Base-by-base conservation (phyloP, 805 yeast species). In the Diddensiella caesifluorescens region DNA sequence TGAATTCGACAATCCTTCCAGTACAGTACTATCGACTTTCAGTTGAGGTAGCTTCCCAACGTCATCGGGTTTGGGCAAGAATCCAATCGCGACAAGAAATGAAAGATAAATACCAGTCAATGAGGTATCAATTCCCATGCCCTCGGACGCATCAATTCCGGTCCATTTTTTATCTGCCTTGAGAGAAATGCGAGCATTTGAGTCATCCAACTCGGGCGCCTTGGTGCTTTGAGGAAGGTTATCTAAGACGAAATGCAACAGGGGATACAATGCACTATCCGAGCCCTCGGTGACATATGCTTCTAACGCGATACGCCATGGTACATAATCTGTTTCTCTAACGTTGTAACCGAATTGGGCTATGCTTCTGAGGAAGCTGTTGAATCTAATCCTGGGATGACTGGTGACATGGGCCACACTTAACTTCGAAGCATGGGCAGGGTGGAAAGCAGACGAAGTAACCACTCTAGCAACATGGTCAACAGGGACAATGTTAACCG, bases 371-470 rank as follows among this genome's bases (percentile, higher is more conserved):
- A 92, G 66, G 67, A 79, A 90, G 51, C 83, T 79, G 55, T 77
- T 80, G 68, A 89, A 83, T 31, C 75, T 68, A 46, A 87, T 79
- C 61, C 98, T 79, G 46, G 99, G 99, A 55, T 92, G 97, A 19
- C 90, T 94, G 4, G 97, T 92, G n/a, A 92, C 97, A 34, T 92
- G 98, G 1, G 87, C 88, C 31, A 94, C 98, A 1, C 80, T 67
- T 32, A 79, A 64, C 38, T 67, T 70, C 12, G 67, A 67, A 1
- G 54, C 54, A 18, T 63, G 53, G 19, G 92, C 84, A 21, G 95
- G 90, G 55, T 77, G 77, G 48, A 92, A 70, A 0, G 95, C 82
- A 21, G 92, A 67, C 1, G 97, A 86, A 39, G 80, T 85, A 20
- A 81, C 84, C 19, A 88, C 85, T 35, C 95, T 75, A 1, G 99